Evolutionary conservation across 1,284 basidiomycete genomes (phyloP).

Genomic region (Cutaneotrichosporon mucoides): DNA sequence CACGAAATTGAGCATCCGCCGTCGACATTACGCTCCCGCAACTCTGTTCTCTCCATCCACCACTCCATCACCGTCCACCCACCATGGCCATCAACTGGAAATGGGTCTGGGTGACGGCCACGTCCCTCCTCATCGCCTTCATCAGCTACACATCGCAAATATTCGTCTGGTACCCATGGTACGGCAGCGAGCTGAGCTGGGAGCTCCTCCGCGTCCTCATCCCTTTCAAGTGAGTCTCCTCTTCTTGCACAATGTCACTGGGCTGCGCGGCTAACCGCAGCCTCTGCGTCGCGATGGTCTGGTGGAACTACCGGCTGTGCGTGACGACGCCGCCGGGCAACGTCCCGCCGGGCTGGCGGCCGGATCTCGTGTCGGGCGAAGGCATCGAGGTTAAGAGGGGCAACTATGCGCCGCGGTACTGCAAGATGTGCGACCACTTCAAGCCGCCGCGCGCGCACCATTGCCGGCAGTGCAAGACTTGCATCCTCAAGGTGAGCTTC

Average conservation of each 20-base stretch:
- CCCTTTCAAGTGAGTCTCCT: constrained; percentile 76
- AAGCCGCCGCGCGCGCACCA: constrained; percentile 69
- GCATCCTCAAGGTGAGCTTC: constrained; percentile 34
- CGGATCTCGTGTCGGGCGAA: constrained; percentile 55
- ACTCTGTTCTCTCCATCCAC: background rate
- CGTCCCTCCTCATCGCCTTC: constrained; percentile 74
- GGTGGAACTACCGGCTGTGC: constrained; percentile 82
- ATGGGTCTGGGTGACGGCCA: constrained; percentile 54
- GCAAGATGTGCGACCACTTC: constrained; percentile 62
- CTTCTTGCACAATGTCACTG: background rate
- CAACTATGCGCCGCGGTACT: constrained; percentile 72
- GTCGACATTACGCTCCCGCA: background rate
- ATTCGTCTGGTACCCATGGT: constrained; percentile 89
- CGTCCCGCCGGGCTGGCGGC: constrained; percentile 76
- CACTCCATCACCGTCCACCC: background rate
- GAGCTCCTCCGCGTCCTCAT: constrained; percentile 68
- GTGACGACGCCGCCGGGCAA: constrained; percentile 74
- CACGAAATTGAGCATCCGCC: background rate
- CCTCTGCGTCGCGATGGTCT: constrained; percentile 66
- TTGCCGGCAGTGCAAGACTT: constrained; percentile 78
- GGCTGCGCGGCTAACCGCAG: constrained; percentile 52
- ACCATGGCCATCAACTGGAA: constrained; percentile 2
- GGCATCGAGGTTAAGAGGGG: constrained; percentile 82
- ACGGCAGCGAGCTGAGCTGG: constrained; percentile 64
- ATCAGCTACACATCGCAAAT: constrained; percentile 83